A percentile compares a stretch with the other conserved stretches of the same genome.
These are phyloP conservation scores for Phytophthora kernoviae DNA, from an alignment of 352 stramenopile genomes.

Conservation along the genomic window DNA sequence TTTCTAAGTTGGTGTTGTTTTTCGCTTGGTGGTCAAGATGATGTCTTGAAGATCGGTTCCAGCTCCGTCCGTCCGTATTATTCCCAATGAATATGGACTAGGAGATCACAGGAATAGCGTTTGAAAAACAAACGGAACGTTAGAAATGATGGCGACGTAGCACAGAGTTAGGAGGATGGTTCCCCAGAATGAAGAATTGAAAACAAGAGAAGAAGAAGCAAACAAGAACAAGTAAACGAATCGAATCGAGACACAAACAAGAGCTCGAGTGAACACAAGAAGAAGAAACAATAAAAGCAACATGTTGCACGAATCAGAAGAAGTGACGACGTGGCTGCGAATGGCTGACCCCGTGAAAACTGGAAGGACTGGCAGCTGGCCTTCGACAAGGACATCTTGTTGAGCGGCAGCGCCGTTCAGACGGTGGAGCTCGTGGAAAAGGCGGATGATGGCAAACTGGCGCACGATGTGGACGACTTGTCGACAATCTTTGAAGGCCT, in stretches of 20 bases:
- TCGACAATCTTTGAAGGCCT: constrained; percentile 77
- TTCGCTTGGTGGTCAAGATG: constrained; percentile 76
- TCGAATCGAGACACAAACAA: constrained; percentile 54
- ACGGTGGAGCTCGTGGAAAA: constrained; percentile 59
- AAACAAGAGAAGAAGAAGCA: constrained; percentile 70
- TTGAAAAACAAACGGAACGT: constrained; percentile 72
- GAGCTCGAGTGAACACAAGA: constrained; percentile 41
- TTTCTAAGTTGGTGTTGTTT: constrained; percentile 89
- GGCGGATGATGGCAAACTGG: constrained; percentile 72
- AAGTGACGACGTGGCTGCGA: constrained; percentile 62
- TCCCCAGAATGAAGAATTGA: constrained; percentile 81
- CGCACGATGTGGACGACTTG: constrained; percentile 77
- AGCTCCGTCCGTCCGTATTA: constrained; percentile 69
- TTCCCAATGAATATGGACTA: constrained; percentile 55
- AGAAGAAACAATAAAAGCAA: constrained; percentile 34
- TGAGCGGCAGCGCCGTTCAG: constrained; percentile 25
- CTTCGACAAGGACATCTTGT: constrained; percentile 45
- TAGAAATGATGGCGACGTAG: constrained; percentile 81
- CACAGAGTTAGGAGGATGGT: constrained; percentile 83
- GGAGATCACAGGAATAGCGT: constrained; percentile 50
- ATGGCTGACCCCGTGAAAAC: constrained; percentile 43
- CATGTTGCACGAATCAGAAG: constrained; percentile 73
- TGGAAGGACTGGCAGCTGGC: constrained; percentile 58
- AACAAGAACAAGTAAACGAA: constrained; percentile 40
- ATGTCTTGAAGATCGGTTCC: constrained; percentile 71